Base-by-base conservation (phyloP, 2,329 filamentous ascomycete species). In the Tolypocladium tropicale region DNA sequence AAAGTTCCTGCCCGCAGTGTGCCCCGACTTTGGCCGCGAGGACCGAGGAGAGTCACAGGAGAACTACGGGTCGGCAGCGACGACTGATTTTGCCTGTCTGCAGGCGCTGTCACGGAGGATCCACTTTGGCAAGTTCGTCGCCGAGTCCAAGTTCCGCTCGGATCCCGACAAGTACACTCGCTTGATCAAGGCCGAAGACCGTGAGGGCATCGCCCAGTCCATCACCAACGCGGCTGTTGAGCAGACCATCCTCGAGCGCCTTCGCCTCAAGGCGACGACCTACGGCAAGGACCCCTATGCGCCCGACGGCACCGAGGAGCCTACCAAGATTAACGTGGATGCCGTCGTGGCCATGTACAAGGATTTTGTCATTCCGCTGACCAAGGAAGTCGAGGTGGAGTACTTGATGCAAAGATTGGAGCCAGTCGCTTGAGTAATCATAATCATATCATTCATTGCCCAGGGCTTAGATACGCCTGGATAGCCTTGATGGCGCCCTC, bases 81-180 rank as follows among this genome's bases (percentile, higher is more conserved):
- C 90, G 1, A 91, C 88, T 69, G 94, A 99, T 72, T 94, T 99
- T 59, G 81, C 83, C 54, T 93, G 89, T 65, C 77, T 99, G 61
- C 94, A 99, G 76, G 89, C 94, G 4, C 76, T 99, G 51, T 95
- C 90, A 41, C 82, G 93, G 46, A 80, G 94, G 55, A 94, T 99
- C 63, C 94, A 99, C 73, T 99, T 96, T 75, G 94, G 94, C 63
- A 99, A 97, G 75, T 97, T 97, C 67, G 94, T 99, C 10, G 94
- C 94, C 48, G 94, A 99, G 78, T 86, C 87, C 58, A 99, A 99
- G 76, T 99, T 96, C 74, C 82, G 82, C 64, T 86, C 88, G 51
- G 89, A 97, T 63, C 81, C 84, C 33, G 89, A 92, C 64, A 81
- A 76, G 60, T 99, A 93, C 70, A 92, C 89, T 6, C 78, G 78